Base-by-base conservation (phyloP, 768 basidiomycete genomes). In the Tulasnella sp. region DNA sequence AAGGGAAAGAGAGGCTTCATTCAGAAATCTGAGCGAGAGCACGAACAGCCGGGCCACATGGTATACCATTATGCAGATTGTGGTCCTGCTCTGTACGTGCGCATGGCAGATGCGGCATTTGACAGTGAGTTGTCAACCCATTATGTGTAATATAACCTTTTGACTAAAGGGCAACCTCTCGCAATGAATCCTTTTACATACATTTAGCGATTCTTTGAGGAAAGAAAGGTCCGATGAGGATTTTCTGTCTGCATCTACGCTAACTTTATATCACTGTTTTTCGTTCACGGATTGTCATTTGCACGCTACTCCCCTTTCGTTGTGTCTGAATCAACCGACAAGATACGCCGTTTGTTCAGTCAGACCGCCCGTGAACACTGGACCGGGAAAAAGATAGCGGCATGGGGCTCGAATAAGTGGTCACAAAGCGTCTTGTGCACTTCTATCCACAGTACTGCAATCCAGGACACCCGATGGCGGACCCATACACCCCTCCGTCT, bases 11-110 rank as follows among this genome's bases (percentile, higher is more conserved):
- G 96, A 99, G 72, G 77, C 87, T 10, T 85, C 88, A 65, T 99
- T 87, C 69, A 75, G 96, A 41, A 75, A 92, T 71, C 71, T 97
- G 63, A 92, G 89, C 65, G 96, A 99, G 72, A 70, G 72, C 15
- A 94, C 91, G 41, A 99, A 99, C 72, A 74, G 84, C n/a, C 75
- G 84, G 61, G 92, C 96, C 1, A 87, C 98, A 46, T 98, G 91
- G 90, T 98, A 96, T 72, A 92, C 84, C 66, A 49, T 97, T 25
- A 77, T 81, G 31, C 94, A 99, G 76, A 90, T 98, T 60, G 71
- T 78, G 12, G 84, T 94, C 10, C 72, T 99, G 44, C 70, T 97
- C 46, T 80, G 74, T 17, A 94, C 93, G 1, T 97, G 90, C 66
- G 75, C 80, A 29, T 97, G 94, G 93, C 96, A 98, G 71, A 74